These are phyloP conservation scores for Geotrichum klebahnii DNA, from an alignment of 1,139 yeast genomes.

Conservation along the genomic window DNA sequence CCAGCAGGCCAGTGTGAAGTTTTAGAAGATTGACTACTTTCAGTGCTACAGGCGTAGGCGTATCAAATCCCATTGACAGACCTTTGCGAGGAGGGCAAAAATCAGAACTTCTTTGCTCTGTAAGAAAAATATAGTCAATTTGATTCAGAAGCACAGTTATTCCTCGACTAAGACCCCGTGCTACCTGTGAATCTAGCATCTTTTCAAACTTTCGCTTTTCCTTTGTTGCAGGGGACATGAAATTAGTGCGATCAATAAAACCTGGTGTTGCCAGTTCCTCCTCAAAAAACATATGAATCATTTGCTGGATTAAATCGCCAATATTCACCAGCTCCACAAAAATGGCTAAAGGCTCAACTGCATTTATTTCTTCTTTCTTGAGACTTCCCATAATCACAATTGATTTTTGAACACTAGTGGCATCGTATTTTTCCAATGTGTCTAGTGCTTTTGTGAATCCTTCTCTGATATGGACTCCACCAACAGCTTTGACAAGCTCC, in stretches of 20 bases:
- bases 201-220: conserved; percentile 76
- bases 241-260: conserved; percentile 67
- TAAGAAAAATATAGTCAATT: conserved; percentile 52
- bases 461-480: conserved; percentile 63
- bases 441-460: conserved; percentile 80
- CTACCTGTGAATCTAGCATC: conserved; percentile 79
- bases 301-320: conserved; percentile 87
- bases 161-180: conserved; percentile 85
- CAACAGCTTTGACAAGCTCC: conserved; percentile 57
- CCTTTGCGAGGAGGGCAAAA: conserved; percentile 29
- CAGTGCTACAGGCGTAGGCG: conserved; percentile 65
- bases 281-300: conserved; percentile 84
- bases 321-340: conserved; percentile 87
- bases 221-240: conserved; percentile 72
- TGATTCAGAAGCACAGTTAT: conserved; percentile 82
- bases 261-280: conserved; percentile 67
- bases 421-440: conserved; percentile 66
- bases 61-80: background rate
- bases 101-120: conserved; percentile 53
- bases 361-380: conserved; percentile 24
- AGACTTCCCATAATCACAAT: conserved; percentile 26
- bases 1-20: conserved; percentile 69
- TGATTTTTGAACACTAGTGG: conserved; percentile 44
- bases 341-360: conserved; percentile 74
- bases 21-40: conserved; percentile 59